These are phyloP conservation scores for Celoporthe dispersa DNA, from an alignment of 2,329 filamentous ascomycete genomes.

Conservation along the genomic window DNA sequence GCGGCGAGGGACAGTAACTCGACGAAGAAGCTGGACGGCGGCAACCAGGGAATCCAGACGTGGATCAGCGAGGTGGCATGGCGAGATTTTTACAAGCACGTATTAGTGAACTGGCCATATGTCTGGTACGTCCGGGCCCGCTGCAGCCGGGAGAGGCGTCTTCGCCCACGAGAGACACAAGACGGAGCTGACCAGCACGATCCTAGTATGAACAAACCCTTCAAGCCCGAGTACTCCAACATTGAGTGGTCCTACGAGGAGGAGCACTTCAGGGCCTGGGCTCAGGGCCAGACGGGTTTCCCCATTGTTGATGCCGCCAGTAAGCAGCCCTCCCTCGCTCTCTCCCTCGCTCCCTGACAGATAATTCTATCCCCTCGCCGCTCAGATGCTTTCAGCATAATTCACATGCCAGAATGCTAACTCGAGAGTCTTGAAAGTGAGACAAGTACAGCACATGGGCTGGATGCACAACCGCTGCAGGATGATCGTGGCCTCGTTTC, in stretches of 20 bases:
- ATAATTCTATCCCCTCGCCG: background rate
- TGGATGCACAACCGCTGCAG: conserved; percentile 88
- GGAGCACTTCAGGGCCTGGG: conserved; percentile 74
- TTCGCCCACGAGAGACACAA: background rate
- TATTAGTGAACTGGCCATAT: conserved; percentile 84
- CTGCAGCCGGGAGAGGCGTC: background rate
- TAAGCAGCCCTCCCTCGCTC: background rate
- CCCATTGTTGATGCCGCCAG: conserved; percentile 84
- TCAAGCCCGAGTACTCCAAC: conserved; percentile 82
- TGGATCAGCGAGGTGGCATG: conserved; percentile 88
- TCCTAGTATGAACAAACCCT: conserved; percentile 61
- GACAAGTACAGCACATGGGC: conserved; percentile 68
- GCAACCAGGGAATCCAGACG: conserved; percentile 65
- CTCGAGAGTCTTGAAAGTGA: conserved; percentile 48
- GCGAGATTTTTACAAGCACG: conserved; percentile 88
- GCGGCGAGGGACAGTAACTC: conserved; percentile 65
- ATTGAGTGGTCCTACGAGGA: conserved; percentile 80
- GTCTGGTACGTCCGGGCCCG: conserved; percentile 58
- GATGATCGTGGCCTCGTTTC: conserved; percentile 82
- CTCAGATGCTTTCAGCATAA: background rate
- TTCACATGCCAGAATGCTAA: background rate
- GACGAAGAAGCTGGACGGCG: conserved; percentile 67
- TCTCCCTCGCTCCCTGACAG: background rate
- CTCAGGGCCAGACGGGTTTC: conserved; percentile 72
- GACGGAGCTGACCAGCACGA: conserved; percentile 24